phyloP scores from a whole-genome alignment of 2,329 filamentous ascomycete species.

The Podosphaera xanthii region DNA sequence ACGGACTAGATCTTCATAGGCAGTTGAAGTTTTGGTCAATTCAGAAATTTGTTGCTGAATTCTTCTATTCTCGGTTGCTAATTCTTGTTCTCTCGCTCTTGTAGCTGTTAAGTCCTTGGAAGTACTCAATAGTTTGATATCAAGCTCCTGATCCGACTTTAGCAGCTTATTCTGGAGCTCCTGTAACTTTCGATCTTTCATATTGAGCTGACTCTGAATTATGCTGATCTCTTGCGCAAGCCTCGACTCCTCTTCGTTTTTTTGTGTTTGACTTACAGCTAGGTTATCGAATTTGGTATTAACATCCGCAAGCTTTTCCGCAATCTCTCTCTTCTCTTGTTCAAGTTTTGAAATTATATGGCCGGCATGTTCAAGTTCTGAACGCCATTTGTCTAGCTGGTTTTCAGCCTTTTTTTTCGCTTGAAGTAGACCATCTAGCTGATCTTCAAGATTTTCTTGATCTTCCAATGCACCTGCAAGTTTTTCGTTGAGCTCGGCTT shows the following conservation, averaged over 20 bases:
- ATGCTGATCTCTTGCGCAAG: slow-evolving; percentile 72
- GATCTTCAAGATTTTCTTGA: slow-evolving; percentile 80
- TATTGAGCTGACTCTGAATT: slow-evolving; percentile 66
- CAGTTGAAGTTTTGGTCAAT: slow-evolving; percentile 73
- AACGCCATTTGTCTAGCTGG: slow-evolving; percentile 54
- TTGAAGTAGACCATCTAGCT: slow-evolving; percentile 69
- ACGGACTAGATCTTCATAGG: slow-evolving; percentile 82
- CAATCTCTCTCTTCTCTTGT: slow-evolving; percentile 58
- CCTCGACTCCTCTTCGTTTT: slow-evolving; percentile 51
- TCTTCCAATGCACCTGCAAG: slow-evolving; percentile 79
- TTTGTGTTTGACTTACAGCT: slow-evolving; percentile 45
- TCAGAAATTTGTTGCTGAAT: slow-evolving; percentile 70
- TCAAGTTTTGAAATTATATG: slow-evolving; percentile 70
- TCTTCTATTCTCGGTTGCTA: slow-evolving; percentile 58
- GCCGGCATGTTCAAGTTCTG: slow-evolving; percentile 78
- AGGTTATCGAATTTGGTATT: slow-evolving; percentile 50
- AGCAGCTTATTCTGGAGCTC: slow-evolving; percentile 71
- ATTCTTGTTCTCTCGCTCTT: slow-evolving; percentile 51
- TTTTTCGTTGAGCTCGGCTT: slow-evolving; percentile 81
- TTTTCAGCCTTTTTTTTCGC: slow-evolving; percentile 78
- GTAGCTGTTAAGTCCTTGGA: slow-evolving; percentile 59
- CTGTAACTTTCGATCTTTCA: slow-evolving; percentile 76
- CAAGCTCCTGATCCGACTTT: slow-evolving; percentile 69
- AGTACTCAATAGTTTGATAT: slow-evolving; percentile 56
- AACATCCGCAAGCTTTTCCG: slow-evolving; percentile 41